These are phyloP conservation scores for Plasmodium gallinaceum DNA, from an alignment of 169 alveolate genomes.

Conservation along the genomic window DNA sequence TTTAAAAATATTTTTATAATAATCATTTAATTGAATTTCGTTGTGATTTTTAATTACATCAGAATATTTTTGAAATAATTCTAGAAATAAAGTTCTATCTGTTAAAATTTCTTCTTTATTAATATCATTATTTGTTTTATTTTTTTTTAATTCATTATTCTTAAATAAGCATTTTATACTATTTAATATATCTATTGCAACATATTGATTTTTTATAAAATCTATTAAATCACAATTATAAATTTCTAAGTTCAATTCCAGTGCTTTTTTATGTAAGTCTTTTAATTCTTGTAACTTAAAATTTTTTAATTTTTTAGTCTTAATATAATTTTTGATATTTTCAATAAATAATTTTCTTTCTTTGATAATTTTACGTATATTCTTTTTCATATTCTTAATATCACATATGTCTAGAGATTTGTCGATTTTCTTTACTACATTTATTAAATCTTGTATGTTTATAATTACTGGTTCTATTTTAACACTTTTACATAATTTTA, in stretches of 20 bases:
- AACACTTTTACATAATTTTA: neutral
- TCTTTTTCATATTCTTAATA: slow-evolving; percentile 27
- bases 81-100: slow-evolving; percentile 14
- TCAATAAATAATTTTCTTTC: slow-evolving; percentile 65
- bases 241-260: slow-evolving; percentile 28
- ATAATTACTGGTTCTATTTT: slow-evolving; percentile 12
- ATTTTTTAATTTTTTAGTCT: slow-evolving; percentile 44
- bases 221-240: slow-evolving; percentile 31
- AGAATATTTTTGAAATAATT: slow-evolving; percentile 23
- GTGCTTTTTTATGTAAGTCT: slow-evolving; percentile 29
- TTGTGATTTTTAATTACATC: slow-evolving; percentile 23
- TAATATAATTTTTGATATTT: slow-evolving; percentile 28
- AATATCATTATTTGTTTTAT: slow-evolving; percentile 3
- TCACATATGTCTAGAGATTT: neutral
- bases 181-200: slow-evolving; percentile 26
- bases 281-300: slow-evolving; percentile 30
- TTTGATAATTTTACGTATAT: slow-evolving; percentile 23
- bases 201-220: slow-evolving; percentile 25
- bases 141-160: slow-evolving; percentile 3
- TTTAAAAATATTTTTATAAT: slow-evolving; percentile 37
- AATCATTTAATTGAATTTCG: slow-evolving; percentile 45
- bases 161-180: slow-evolving; percentile 31
- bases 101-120: slow-evolving; percentile 32
- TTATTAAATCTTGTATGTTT: slow-evolving; percentile 51
- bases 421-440: slow-evolving; percentile 28